Base-by-base conservation (phyloP, 495 filamentous ascomycete genomes). In the Tuber indicum region DNA sequence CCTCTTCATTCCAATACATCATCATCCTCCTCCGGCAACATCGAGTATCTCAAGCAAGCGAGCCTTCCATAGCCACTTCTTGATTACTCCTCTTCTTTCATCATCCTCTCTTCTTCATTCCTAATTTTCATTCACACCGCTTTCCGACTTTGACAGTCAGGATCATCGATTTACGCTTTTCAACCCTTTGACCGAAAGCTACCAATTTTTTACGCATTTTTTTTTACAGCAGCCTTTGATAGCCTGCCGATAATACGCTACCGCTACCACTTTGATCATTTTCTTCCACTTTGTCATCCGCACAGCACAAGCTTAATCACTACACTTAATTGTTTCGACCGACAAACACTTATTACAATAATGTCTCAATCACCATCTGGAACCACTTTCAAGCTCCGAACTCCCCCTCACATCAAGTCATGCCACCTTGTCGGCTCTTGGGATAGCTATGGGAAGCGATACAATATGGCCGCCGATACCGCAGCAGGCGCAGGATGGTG, bases 351-450 rank as follows among this genome's bases (percentile, higher is more conserved):
- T n/a, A n/a, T 72, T 62, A 82, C 70, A 66, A 82, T 82, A 81
- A 82, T 81, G 77, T 77, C 73, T 74, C 69, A 76, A 72, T 79
- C 81, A 71, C 58, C 75, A 44, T 49, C 75, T n/a, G 75, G 75
- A 74, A 82, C 75, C 69, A 82, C 91, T 78, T 96, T 98, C 86
- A 89, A 91, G 85, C 92, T 99, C 84, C 94, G 95, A 87, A 97
- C 96, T 85, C 97, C 94, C 84, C 89, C 93, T 86, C 93, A 94
- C 87, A 93, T 94, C 89, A 97, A 98, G 91, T 95, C 94, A 86
- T 96, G 96, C 86, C 96, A 98, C 85, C 89, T 99, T 77, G 91
- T 98, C 84, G 96, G 96, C 84, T 98, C 96, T 78, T 99, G 96
- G 96, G 96, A 99, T 88, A 92, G 93, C 88, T 99, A 99, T 89